Percentiles rank a stretch among this genome's conserved stretches.
phyloP scores from a whole-genome alignment of 495 filamentous ascomycete genomes.

The Daldinia grandis region DNA sequence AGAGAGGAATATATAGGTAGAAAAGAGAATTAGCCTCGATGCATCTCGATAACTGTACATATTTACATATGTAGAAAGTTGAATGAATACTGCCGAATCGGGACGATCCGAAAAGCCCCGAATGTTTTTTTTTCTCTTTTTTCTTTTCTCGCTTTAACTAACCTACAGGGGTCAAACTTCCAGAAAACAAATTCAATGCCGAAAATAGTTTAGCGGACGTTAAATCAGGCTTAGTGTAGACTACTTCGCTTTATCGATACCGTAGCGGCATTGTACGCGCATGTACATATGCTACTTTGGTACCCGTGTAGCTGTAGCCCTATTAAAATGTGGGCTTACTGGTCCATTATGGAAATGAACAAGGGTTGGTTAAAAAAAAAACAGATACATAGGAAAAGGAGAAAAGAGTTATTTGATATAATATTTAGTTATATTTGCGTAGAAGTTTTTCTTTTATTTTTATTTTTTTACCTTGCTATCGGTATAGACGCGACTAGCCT shows the following conservation, averaged over 20 bases:
- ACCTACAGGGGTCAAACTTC: neutral
- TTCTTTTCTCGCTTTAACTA: neutral
- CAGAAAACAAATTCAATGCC: slow-evolving; percentile 1
- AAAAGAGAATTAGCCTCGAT: neutral
- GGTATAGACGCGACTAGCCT: neutral
- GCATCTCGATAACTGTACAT: neutral
- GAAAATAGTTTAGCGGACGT: neutral
- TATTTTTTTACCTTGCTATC: neutral
- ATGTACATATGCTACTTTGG: slow-evolving; percentile 13
- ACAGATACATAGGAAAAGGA: slow-evolving; percentile 2
- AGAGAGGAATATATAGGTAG: neutral
- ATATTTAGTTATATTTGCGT: neutral
- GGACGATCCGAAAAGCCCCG: slow-evolving; percentile 6
- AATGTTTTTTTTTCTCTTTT: slow-evolving; percentile 1
- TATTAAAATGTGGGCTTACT: slow-evolving; percentile 19
- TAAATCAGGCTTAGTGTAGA: neutral
- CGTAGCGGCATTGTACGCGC: slow-evolving; percentile 1
- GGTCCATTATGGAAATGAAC: slow-evolving; percentile 9
- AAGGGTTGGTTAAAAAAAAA: slow-evolving; percentile 8
- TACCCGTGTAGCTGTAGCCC: slow-evolving; percentile 15
- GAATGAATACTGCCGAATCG: slow-evolving; percentile 1
- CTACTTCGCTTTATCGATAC: neutral
- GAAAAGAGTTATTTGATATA: slow-evolving; percentile 11
- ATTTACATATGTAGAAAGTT: neutral
- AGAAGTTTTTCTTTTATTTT: neutral